Base-by-base conservation (phyloP, 768 basidiomycete genomes). In the Paxillus rubicundulus region DNA sequence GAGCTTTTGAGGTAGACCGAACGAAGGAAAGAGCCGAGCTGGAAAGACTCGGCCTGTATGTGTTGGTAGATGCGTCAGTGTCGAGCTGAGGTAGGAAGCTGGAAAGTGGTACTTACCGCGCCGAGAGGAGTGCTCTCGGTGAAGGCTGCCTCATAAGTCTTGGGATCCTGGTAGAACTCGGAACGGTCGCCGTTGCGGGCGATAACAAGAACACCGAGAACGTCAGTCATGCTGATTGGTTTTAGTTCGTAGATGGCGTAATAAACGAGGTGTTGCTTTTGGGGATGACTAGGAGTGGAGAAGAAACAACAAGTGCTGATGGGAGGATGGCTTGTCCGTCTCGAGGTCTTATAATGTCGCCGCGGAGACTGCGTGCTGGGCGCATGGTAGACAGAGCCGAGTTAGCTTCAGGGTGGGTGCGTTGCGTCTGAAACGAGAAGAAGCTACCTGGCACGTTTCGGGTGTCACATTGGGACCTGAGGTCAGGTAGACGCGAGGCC, bases 141-240 rank as follows among this genome's bases (percentile, higher is more conserved):
- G 63, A 78, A 77, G 28, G 77, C 73, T 42, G 78, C 76, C 55
- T 80, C 72, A 64, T 90, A 89, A 32, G 79, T 85, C 61, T 72
- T 68, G 20, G 89, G 87, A 65, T 90, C 79, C 69, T 91, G 89
- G 72, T 79, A 80, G 68, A 77, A 86, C 63, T 78, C 81, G 61
- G 68, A 70, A 57, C 87, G 82, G 70, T 89, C 88, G 53, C 89
- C 89, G 66, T 90, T 89, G 66, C 89, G 85, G 53, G 85, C 83
- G 63, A 91, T 74, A 68, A 89, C 75, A 61, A 91, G 78, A 64
- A 84, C 86, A 72, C 89, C 89, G 62, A 86, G 84, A 53, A 90
- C 85, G 72, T 84, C 70, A 49, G 72, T 57, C 68, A 70, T 63
- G 44, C 54, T 61, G 40, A 24, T 56, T 21, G 39, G 6, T 24